Evolutionary conservation across 1,284 basidiomycete genomes (phyloP).

Genomic region (Ceratobasidium theobromae): DNA sequence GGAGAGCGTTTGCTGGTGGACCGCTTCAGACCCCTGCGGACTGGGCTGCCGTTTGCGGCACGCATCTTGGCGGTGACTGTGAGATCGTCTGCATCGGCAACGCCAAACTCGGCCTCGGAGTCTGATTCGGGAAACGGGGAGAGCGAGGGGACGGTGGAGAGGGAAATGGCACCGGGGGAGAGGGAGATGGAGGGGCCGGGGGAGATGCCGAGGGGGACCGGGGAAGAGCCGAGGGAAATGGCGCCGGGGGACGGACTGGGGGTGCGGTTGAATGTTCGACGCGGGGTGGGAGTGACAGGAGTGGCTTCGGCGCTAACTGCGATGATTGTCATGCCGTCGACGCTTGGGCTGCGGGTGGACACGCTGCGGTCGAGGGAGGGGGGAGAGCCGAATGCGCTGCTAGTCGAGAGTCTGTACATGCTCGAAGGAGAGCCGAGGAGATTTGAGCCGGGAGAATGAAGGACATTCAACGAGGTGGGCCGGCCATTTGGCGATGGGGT

Average conservation of each 20-base stretch:
- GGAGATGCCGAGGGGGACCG: neutral
- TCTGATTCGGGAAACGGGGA: constrained; percentile 31
- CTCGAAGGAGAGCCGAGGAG: constrained; percentile 15
- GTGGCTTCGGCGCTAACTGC: neutral
- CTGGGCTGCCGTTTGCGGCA: neutral
- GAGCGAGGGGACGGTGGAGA: constrained; percentile 24
- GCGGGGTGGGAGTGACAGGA: neutral
- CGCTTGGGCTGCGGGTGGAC: no score
- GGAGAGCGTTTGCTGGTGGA: neutral
- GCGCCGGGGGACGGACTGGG: neutral
- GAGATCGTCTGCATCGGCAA: constrained; percentile 13
- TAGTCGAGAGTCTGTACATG: neutral
- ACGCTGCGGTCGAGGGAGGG: no score
- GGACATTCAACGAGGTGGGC: neutral
- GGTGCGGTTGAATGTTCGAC: neutral
- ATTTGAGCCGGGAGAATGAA: constrained; percentile 20
- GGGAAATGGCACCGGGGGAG: constrained; percentile 6
- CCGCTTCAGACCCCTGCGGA: neutral
- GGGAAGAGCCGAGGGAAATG: neutral
- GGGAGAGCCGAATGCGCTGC: constrained; percentile 11
- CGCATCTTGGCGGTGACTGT: constrained; percentile 7
- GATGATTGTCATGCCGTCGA: neutral
- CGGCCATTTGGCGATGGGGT: constrained; percentile 8
- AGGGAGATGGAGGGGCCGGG: neutral
- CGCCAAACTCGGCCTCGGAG: constrained; percentile 4